Conservation (phyloP, 495 filamentous ascomycete species). For the Cladorrhinum samala region DNA sequence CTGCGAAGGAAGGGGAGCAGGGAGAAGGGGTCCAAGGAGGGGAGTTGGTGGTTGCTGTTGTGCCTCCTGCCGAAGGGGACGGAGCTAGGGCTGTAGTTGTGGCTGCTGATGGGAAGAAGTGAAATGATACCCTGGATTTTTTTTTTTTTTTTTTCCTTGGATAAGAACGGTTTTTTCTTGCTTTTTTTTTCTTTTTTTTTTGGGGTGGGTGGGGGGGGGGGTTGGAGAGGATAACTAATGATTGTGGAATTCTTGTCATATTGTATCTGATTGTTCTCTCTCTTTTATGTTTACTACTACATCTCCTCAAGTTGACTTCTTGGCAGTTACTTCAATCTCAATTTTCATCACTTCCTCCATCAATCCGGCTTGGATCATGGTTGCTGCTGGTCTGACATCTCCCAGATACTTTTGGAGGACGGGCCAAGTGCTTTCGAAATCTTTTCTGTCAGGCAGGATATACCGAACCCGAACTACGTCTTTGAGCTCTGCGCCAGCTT, state of each 20-base stretch:
- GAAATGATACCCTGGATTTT: too few species aligned
- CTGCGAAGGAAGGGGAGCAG: not conserved
- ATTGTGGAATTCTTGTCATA: too few species aligned
- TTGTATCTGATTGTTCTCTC: too few species aligned
- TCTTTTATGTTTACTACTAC: too few species aligned
- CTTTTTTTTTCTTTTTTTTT: too few species aligned
- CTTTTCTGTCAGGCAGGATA: slow-evolving; percentile 29
- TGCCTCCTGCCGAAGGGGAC: not conserved
- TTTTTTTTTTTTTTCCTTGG: too few species aligned
- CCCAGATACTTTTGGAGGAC: slow-evolving; percentile 33
- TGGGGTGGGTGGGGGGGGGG: too few species aligned
- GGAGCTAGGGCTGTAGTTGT: not conserved
- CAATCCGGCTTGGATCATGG: slow-evolving; percentile 35
- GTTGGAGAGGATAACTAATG: too few species aligned
- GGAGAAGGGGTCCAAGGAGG: not conserved
- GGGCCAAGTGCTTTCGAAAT: slow-evolving; percentile 30
- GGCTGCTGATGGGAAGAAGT: too few species aligned
- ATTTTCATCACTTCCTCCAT: slow-evolving; percentile 39
- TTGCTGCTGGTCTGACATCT: slow-evolving; percentile 33
- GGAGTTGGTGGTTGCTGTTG: not conserved
- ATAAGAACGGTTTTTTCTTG: too few species aligned
- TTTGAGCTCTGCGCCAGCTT: slow-evolving; percentile 22
- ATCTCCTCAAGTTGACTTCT: too few species aligned
- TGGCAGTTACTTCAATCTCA: slow-evolving; percentile 38
- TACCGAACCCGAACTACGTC: slow-evolving; percentile 37